A percentile compares a stretch with the other conserved stretches of the same genome.
These are phyloP conservation scores for Pseudognaphalium luteoalbum DNA, from an alignment of 129 eudicot species.

Conservation along the genomic window DNA sequence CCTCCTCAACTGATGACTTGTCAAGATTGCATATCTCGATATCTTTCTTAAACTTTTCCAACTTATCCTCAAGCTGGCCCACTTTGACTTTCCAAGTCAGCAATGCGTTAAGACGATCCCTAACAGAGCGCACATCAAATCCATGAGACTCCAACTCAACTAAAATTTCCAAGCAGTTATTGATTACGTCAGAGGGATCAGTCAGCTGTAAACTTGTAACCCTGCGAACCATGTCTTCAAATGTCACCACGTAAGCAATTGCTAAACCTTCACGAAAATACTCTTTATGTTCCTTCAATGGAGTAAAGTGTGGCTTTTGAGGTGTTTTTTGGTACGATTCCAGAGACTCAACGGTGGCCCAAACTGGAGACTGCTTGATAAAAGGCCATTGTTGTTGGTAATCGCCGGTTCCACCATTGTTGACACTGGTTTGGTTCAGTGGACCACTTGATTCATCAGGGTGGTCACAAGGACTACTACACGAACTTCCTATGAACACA, in stretches of 20 bases:
- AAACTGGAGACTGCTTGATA: slow-evolving; percentile 38
- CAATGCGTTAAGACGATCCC: slow-evolving; percentile 26
- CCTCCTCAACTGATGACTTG: slow-evolving; percentile 23
- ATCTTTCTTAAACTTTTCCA: slow-evolving; percentile 24
- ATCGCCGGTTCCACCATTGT: neutral
- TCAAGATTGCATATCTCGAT: slow-evolving; percentile 14
- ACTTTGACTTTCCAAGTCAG: slow-evolving; percentile 12
- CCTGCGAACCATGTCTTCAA: slow-evolving; percentile 28
- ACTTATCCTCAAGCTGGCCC: slow-evolving; percentile 1
- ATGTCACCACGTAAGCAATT: slow-evolving; percentile 37
- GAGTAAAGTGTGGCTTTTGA: slow-evolving; percentile 44
- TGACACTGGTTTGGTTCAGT: neutral
- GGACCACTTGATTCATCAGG: slow-evolving; percentile 5
- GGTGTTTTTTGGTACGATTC: slow-evolving; percentile 25
- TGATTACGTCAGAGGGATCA: slow-evolving; percentile 27
- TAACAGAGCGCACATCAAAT: slow-evolving; percentile 34
- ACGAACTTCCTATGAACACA: slow-evolving; percentile 13
- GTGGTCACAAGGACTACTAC: neutral
- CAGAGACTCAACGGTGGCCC: slow-evolving; percentile 37
- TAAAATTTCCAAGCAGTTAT: slow-evolving; percentile 27
- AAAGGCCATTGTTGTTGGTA: slow-evolving; percentile 39
- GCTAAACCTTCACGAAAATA: slow-evolving; percentile 49
- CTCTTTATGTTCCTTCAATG: slow-evolving; percentile 12
- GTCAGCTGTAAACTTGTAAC: slow-evolving; percentile 23
- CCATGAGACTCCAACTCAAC: slow-evolving; percentile 45